phyloP scores from a whole-genome alignment of 2,329 filamentous ascomycete species.

The Ceratocystis cubensis region DNA sequence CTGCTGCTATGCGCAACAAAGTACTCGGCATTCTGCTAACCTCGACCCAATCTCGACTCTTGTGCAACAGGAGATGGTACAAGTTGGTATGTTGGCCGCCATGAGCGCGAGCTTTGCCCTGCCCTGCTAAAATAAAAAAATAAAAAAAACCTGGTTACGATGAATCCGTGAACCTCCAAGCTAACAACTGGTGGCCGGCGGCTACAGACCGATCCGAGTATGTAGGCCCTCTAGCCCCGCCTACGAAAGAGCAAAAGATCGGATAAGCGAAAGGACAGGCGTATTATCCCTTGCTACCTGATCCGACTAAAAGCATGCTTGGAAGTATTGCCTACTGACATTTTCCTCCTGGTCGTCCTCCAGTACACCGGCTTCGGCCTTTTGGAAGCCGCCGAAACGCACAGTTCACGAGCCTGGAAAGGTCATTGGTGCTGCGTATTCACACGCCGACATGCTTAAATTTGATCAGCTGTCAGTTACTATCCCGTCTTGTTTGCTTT shows the following conservation, averaged over 20 bases:
- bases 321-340: constrained; percentile 24
- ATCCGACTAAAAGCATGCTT: too few relatives aligned
- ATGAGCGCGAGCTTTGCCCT: neutral
- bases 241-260: neutral
- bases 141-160: too few relatives aligned
- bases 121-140: neutral
- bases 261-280: too few relatives aligned
- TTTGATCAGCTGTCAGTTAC: constrained; percentile 58
- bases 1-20: neutral
- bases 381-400: constrained; percentile 59
- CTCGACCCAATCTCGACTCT: neutral
- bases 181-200: neutral
- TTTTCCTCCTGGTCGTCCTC: constrained; percentile 22
- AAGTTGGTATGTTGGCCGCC: constrained; percentile 63
- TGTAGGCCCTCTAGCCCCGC: constrained; percentile 27
- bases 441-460: constrained; percentile 88
- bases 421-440: constrained; percentile 89
- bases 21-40: neutral
- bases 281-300: too few relatives aligned
- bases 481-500: too few relatives aligned
- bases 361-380: constrained; percentile 67
- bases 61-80: constrained; percentile 78
- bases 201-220: constrained; percentile 50
- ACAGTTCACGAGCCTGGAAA: constrained; percentile 51
- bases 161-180: constrained; percentile 11